Percentiles rank a stretch among this genome's conserved stretches.
Evolutionary conservation across 805 yeast species (phyloP).

Genomic region (Ogataea populi-albae): DNA sequence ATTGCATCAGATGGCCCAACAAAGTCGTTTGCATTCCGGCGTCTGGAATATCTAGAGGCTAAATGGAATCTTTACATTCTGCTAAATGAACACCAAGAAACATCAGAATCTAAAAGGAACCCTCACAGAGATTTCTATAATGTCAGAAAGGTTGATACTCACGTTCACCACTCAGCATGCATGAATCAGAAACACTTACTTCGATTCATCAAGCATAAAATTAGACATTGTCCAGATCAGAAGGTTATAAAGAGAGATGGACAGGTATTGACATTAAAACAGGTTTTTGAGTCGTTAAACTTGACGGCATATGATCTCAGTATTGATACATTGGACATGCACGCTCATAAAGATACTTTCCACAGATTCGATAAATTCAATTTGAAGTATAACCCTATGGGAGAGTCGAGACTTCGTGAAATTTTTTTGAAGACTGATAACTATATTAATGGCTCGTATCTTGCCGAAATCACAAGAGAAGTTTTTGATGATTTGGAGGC

Average conservation of each 20-base stretch:
- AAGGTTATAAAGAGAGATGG: constrained; percentile 94
- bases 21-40: constrained; percentile 91
- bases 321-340: constrained; percentile 98
- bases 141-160: constrained; percentile 96
- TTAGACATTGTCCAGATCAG: constrained; percentile 82
- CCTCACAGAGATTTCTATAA: constrained; percentile 98
- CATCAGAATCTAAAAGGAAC: constrained; percentile 81
- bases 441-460: constrained; percentile 79
- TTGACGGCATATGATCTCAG: constrained; percentile 92
- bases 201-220: constrained; percentile 91
- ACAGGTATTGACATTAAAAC: constrained; percentile 74
- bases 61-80: constrained; percentile 91
- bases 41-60: constrained; percentile 92
- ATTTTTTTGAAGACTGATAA: constrained; percentile 95
- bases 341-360: constrained; percentile 97
- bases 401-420: constrained; percentile 95
- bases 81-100: constrained; percentile 90
- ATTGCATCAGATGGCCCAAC: constrained; percentile 94
- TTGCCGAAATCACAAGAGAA: constrained; percentile 92
- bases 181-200: constrained; percentile 97
- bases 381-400: constrained; percentile 94
- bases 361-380: constrained; percentile 98
- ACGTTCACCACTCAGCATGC: constrained; percentile 98
- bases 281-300: constrained; percentile 88
- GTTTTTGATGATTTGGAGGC: constrained; percentile 92